Percentiles rank a stretch among this genome's conserved stretches.
These are phyloP conservation scores for Leishmania major DNA, from an alignment of 208 protist species.

Conservation along the genomic window DNA sequence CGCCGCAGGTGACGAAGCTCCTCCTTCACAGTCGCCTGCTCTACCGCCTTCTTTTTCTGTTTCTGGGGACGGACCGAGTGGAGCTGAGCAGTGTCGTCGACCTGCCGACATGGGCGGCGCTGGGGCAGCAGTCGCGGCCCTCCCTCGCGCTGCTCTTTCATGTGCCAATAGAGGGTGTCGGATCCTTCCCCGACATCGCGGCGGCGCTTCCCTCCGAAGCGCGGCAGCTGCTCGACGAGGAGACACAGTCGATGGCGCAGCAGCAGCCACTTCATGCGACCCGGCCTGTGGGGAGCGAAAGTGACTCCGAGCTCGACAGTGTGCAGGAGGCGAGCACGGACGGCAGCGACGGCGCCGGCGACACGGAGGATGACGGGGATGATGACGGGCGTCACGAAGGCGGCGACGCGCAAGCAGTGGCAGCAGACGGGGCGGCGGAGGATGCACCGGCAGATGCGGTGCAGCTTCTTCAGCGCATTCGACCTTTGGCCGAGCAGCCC, in stretches of 20 bases:
- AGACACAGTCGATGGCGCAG: conserved; percentile 13
- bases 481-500: background rate
- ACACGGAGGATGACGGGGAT: background rate
- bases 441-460: conserved; percentile 6
- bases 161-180: conserved; percentile 10
- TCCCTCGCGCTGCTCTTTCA: conserved; percentile 4
- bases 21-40: conserved; percentile 51
- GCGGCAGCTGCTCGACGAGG: conserved; percentile 21
- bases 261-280: background rate
- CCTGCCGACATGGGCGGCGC: conserved; percentile 40
- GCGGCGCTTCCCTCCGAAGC: conserved; percentile 17
- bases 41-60: conserved; percentile 70
- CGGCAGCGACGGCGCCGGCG: background rate
- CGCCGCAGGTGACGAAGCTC: conserved; percentile 49
- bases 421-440: background rate
- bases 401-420: background rate
- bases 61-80: conserved; percentile 77
- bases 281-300: too few species aligned
- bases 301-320: conserved; percentile 2
- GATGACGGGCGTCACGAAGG: background rate
- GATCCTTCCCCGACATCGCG: conserved; percentile 9
- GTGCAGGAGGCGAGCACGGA: background rate
- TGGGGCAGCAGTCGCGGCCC: conserved; percentile 31
- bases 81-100: conserved; percentile 68
- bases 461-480: conserved; percentile 1